Evolutionary conservation across 768 basidiomycete genomes (phyloP).

Genomic region (Asterophora lycoperdoides): DNA sequence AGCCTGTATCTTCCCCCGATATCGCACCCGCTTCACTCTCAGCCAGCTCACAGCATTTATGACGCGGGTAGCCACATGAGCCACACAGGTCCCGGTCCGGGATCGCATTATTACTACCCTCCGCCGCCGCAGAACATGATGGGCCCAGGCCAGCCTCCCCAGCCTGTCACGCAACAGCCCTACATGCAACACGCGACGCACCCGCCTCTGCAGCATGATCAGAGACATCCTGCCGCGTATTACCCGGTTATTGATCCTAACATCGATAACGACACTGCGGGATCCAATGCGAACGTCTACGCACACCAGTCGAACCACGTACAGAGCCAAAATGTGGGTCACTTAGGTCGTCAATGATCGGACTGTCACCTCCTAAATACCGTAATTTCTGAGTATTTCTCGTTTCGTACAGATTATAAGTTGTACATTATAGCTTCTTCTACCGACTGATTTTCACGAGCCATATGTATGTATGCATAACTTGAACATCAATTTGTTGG

Average conservation of each 20-base stretch:
- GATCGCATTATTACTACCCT: conserved; percentile 16
- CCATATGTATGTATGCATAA: conserved; percentile 9
- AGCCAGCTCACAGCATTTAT: conserved; percentile 17
- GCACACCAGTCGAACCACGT: neutral
- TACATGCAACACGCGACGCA: conserved; percentile 11
- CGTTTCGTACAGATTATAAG: conserved; percentile 2
- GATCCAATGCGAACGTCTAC: conserved; percentile 2
- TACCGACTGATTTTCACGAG: neutral
- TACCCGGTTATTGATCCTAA: conserved; percentile 39
- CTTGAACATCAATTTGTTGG: neutral
- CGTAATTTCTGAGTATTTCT: neutral
- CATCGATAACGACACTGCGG: conserved; percentile 17
- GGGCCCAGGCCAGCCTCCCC: conserved; percentile 21
- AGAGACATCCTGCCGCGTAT: conserved; percentile 18
- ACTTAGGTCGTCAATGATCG: conserved; percentile 8
- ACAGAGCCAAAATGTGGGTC: conserved; percentile 1
- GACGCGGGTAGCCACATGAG: conserved; percentile 11
- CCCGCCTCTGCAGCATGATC: conserved; percentile 6
- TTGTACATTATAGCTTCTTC: conserved; percentile 11
- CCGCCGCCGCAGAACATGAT: conserved; percentile 17
- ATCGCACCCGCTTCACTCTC: conserved; percentile 19
- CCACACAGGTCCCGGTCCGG: conserved; percentile 10
- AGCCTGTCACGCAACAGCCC: conserved; percentile 16
- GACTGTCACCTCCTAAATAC: neutral
- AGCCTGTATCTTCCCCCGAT: conserved; percentile 23